Conservation (phyloP, 768 basidiomycete species). For the Mycena amicta region DNA sequence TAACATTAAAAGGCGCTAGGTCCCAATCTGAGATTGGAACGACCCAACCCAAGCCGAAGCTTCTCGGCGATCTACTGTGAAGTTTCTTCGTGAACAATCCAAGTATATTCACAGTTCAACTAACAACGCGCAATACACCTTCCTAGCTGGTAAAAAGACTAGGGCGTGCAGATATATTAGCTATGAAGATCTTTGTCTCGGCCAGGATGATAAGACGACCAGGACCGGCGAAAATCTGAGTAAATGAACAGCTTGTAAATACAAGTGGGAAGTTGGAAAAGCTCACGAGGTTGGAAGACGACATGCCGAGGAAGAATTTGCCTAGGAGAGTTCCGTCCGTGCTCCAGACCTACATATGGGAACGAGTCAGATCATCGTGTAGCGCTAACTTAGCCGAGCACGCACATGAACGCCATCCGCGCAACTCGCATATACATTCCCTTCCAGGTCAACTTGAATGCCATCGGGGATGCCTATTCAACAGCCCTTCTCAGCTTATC, state of each 20-base stretch:
- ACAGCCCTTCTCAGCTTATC: too few species aligned
- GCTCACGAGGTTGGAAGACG: conserved; percentile 45
- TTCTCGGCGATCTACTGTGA: too few species aligned
- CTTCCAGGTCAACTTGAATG: conserved; percentile 60
- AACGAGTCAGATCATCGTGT: too few species aligned
- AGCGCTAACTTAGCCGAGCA: too few species aligned
- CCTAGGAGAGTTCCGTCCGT: conserved; percentile 60
- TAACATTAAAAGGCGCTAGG: too few species aligned
- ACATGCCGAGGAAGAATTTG: conserved; percentile 59
- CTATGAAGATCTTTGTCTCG: conserved; percentile 25
- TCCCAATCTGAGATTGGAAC: too few species aligned
- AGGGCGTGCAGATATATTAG: conserved; percentile 20
- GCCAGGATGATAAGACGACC: conserved; percentile 26
- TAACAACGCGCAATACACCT: too few species aligned
- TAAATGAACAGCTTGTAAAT: neutral
- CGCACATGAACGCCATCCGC: conserved; percentile 68
- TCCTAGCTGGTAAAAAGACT: conserved; percentile 13
- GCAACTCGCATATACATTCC: conserved; percentile 68
- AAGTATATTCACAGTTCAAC: too few species aligned
- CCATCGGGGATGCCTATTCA: conserved; percentile 70
- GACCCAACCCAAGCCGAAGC: too few species aligned
- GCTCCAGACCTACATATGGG: too few species aligned
- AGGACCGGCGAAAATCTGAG: conserved; percentile 21
- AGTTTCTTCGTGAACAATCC: too few species aligned
- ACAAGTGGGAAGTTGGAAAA: too few species aligned